These are phyloP conservation scores for Nakazawaea wyomingensis DNA, from an alignment of 805 yeast genomes.

Conservation along the genomic window DNA sequence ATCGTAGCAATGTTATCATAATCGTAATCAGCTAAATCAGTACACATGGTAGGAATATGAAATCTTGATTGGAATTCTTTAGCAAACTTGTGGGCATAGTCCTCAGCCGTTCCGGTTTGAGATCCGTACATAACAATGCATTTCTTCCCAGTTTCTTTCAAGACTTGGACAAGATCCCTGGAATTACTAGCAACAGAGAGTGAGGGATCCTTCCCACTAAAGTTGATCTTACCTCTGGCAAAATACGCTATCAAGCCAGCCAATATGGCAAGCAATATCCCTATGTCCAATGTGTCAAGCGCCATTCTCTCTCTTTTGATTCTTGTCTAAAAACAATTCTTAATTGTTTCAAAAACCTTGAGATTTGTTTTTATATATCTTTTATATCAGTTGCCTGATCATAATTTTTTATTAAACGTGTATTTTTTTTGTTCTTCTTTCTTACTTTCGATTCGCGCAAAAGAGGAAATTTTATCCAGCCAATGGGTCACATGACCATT, in stretches of 20 bases:
- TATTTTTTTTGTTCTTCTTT: not conserved
- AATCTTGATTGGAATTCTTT: constrained; percentile 82
- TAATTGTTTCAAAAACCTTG: no score
- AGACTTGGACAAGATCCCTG: constrained; percentile 53
- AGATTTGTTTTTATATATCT: no score
- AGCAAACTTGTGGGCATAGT: constrained; percentile 84
- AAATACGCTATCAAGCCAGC: constrained; percentile 63
- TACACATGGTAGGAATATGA: constrained; percentile 77
- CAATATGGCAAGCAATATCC: constrained; percentile 61
- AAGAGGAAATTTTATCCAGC: not conserved
- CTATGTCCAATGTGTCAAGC: constrained; percentile 66
- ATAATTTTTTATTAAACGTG: not conserved
- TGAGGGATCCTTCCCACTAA: constrained; percentile 24
- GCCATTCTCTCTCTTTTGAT: constrained; percentile 33
- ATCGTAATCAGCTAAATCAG: constrained; percentile 86
- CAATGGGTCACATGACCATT: constrained; percentile 1
- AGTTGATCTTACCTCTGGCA: constrained; percentile 56
- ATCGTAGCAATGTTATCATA: constrained; percentile 68
- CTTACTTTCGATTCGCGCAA: not conserved
- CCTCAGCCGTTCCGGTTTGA: constrained; percentile 99
- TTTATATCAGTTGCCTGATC: not conserved
- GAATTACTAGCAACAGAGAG: constrained; percentile 34
- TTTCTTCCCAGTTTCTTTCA: constrained; percentile 62
- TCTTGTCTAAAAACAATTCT: no score
- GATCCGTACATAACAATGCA: constrained; percentile 85